Evolutionary conservation across 2,329 filamentous ascomycete genomes (phyloP).

Genomic region (Penicillium nordicum): DNA sequence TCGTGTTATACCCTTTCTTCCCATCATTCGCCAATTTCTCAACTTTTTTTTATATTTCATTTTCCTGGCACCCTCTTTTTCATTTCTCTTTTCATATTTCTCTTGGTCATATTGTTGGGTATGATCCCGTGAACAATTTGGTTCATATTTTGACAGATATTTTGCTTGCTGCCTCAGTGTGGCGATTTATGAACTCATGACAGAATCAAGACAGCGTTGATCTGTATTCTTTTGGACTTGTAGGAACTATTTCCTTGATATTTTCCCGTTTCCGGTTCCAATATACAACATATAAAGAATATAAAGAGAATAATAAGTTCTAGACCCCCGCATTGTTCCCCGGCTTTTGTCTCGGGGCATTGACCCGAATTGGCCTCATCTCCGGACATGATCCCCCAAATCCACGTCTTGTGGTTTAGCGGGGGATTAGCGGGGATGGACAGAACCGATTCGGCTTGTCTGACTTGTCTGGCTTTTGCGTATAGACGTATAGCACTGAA

Average conservation of each 20-base stretch:
- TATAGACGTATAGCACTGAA: not conserved
- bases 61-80: slow-evolving; percentile 8
- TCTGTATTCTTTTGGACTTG: not conserved
- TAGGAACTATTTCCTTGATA: not conserved
- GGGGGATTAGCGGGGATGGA: not conserved
- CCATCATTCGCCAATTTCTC: slow-evolving; percentile 12
- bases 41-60: slow-evolving; percentile 10
- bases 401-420: not conserved
- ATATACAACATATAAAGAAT: not conserved
- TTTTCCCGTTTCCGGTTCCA: not conserved
- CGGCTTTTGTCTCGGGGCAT: slow-evolving; percentile 6
- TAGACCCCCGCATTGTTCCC: slow-evolving; percentile 4
- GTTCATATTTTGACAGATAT: not conserved
- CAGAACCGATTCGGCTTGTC: not conserved
- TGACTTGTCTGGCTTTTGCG: not conserved
- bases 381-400: not conserved
- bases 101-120: slow-evolving; percentile 14
- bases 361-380: not conserved
- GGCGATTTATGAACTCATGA: slow-evolving; percentile 13
- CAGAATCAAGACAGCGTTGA: slow-evolving; percentile 14
- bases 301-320: not conserved
- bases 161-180: slow-evolving; percentile 1
- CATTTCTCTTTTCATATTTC: slow-evolving; percentile 10
- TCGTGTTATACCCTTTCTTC: slow-evolving; percentile 22
- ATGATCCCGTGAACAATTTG: slow-evolving; percentile 12